Evolutionary conservation across 495 filamentous ascomycete genomes (phyloP).

Genomic region (Usnea hakonensis): DNA sequence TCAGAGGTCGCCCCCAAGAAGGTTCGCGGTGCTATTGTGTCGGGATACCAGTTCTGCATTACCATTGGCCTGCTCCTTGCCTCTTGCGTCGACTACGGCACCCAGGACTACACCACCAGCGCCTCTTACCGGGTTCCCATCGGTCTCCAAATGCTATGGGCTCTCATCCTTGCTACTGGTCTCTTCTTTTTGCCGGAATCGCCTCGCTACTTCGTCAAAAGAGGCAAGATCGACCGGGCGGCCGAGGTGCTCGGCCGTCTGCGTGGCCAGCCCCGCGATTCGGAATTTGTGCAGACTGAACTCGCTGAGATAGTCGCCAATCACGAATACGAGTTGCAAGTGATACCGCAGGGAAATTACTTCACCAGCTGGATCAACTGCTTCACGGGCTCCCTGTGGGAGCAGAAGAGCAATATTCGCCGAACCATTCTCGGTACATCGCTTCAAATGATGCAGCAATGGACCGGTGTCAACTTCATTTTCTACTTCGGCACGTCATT

Average conservation of each 20-base stretch:
- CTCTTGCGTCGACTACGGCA: conserved; percentile 47
- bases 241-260: conserved; percentile 37
- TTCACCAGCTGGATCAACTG: conserved; percentile 50
- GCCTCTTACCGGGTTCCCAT: conserved; percentile 28
- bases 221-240: conserved; percentile 48
- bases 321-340: conserved; percentile 55
- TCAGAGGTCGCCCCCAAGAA: conserved; percentile 38
- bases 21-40: conserved; percentile 40
- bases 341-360: conserved; percentile 44
- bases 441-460: conserved; percentile 69
- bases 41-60: conserved; percentile 43
- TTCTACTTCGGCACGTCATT: conserved; percentile 65
- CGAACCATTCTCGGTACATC: conserved; percentile 59
- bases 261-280: conserved; percentile 34
- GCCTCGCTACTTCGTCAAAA: conserved; percentile 54
- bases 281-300: conserved; percentile 44
- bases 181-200: conserved; percentile 60
- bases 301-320: conserved; percentile 63
- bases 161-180: conserved; percentile 55
- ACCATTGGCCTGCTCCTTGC: conserved; percentile 42
- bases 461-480: conserved; percentile 39
- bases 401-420: conserved; percentile 48
- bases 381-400: conserved; percentile 53
- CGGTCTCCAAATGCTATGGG: conserved; percentile 60
- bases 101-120: conserved; percentile 38